Percentiles rank a stretch among this genome's conserved stretches.
These are phyloP conservation scores for Podaxis mareebaensis DNA, from an alignment of 768 basidiomycete genomes.

Conservation along the genomic window DNA sequence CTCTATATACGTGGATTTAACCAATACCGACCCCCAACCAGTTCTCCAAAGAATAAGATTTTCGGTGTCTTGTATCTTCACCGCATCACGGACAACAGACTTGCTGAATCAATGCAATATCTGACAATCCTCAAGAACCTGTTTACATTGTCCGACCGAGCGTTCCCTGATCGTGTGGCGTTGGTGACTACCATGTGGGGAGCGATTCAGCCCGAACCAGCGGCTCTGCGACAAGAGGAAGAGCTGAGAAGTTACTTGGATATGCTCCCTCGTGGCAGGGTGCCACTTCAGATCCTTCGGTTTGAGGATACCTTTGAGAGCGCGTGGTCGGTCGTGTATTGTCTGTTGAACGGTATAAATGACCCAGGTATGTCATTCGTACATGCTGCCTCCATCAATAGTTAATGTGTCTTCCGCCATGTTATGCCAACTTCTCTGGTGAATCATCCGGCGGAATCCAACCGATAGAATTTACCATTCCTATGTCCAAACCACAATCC, in stretches of 20 bases:
- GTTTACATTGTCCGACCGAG: neutral
- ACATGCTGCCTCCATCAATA: no score
- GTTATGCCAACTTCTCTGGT: no score
- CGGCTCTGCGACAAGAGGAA: slow-evolving; percentile 2
- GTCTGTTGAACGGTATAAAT: neutral
- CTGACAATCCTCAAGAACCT: slow-evolving; percentile 14
- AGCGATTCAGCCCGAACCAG: neutral
- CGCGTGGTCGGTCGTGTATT: slow-evolving; percentile 1
- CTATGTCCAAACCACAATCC: no score
- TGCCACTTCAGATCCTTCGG: neutral
- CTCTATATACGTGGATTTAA: neutral
- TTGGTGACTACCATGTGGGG: slow-evolving; percentile 20
- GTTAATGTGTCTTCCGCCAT: no score
- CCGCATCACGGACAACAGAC: slow-evolving; percentile 15
- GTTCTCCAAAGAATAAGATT: slow-evolving; percentile 12
- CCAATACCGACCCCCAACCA: neutral
- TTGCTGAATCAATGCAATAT: slow-evolving; percentile 13
- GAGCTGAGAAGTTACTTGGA: slow-evolving; percentile 14
- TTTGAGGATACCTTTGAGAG: slow-evolving; percentile 1
- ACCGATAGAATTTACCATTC: no score
- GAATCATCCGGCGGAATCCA: no score
- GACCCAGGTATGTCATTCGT: neutral
- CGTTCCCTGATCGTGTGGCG: slow-evolving; percentile 13
- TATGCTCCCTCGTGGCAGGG: neutral
- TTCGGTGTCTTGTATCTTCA: slow-evolving; percentile 18